Conservation (phyloP, 2,329 filamentous ascomycete species). For the Chaetomiaceae sp. region DNA sequence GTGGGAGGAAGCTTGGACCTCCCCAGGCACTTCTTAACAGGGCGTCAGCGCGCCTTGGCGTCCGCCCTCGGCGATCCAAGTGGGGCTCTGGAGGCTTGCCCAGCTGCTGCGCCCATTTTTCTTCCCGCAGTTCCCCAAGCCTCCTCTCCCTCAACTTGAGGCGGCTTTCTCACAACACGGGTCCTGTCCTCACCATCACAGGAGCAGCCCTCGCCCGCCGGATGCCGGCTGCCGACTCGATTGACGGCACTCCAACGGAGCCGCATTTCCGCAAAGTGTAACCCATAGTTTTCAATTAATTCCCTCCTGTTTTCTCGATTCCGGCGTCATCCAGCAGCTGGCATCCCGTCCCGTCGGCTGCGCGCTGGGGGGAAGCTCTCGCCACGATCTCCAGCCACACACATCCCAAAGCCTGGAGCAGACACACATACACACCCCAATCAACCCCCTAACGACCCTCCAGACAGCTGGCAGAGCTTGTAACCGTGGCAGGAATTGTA, state of each 20-base stretch:
- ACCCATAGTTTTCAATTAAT: slow-evolving; percentile 5
- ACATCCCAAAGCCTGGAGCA: slow-evolving; percentile 22
- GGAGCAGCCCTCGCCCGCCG: neutral
- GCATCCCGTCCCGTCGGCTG: slow-evolving; percentile 3
- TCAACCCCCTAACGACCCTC: neutral
- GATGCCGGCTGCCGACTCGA: neutral
- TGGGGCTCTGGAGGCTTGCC: slow-evolving; percentile 12
- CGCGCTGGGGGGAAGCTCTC: slow-evolving; percentile 27
- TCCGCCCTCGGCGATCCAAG: slow-evolving; percentile 4
- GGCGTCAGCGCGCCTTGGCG: slow-evolving; percentile 5
- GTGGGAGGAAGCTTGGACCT: neutral
- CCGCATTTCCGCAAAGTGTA: neutral
- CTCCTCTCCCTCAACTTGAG: slow-evolving; percentile 12
- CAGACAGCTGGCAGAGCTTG: slow-evolving; percentile 8
- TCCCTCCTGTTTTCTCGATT: neutral
- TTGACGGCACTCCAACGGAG: neutral
- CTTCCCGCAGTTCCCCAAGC: slow-evolving; percentile 11
- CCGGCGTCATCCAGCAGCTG: slow-evolving; percentile 4
- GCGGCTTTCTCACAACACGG: slow-evolving; percentile 10
- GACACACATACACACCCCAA: slow-evolving; percentile 3
- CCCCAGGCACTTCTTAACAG: slow-evolving; percentile 8
- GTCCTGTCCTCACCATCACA: neutral
- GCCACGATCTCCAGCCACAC: slow-evolving; percentile 36
- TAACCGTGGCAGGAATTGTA: slow-evolving; percentile 14
- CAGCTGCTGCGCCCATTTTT: slow-evolving; percentile 20